phyloP scores from a whole-genome alignment of 495 filamentous ascomycete genomes.

The Pyronema domesticum region DNA sequence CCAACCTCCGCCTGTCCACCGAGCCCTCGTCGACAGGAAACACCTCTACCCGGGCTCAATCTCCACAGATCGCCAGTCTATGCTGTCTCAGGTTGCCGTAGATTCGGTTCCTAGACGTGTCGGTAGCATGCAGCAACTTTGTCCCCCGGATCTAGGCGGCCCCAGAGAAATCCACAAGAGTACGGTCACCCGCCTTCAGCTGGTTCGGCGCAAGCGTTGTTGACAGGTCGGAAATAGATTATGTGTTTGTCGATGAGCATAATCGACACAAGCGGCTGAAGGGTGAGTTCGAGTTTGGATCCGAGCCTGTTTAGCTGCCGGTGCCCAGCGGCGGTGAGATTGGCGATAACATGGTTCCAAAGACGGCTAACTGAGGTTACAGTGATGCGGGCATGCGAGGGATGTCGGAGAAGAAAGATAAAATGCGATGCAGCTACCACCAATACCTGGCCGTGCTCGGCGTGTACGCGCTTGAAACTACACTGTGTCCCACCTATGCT shows the following conservation, averaged over 20 bases:
- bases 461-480: constrained; percentile 79
- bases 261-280: constrained; percentile 95
- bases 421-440: constrained; percentile 97
- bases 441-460: constrained; percentile 94
- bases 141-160: constrained; percentile 18
- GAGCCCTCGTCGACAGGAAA: not conserved
- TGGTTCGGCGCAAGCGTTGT: not conserved
- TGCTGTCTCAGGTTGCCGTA: constrained; percentile 21
- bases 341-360: not conserved
- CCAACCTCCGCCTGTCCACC: not conserved
- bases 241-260: constrained; percentile 99
- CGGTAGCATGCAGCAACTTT: constrained; percentile 23
- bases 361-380: not conserved
- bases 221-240: constrained; percentile 40
- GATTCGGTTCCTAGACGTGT: constrained; percentile 25
- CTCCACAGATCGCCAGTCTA: constrained; percentile 5
- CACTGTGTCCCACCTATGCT: constrained; percentile 85
- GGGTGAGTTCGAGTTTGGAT: constrained; percentile 36
- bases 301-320: not conserved
- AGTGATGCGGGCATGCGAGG: constrained; percentile 99
- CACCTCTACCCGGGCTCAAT: not conserved
- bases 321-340: not conserved
- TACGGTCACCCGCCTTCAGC: constrained; percentile 3
- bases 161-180: constrained; percentile 23
- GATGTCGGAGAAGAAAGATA: constrained; percentile 77